Percentiles rank a stretch among this genome's conserved stretches.
Evolutionary conservation across 257 asterid genomes (phyloP).

Genomic region (Gentiana dahurica): DNA sequence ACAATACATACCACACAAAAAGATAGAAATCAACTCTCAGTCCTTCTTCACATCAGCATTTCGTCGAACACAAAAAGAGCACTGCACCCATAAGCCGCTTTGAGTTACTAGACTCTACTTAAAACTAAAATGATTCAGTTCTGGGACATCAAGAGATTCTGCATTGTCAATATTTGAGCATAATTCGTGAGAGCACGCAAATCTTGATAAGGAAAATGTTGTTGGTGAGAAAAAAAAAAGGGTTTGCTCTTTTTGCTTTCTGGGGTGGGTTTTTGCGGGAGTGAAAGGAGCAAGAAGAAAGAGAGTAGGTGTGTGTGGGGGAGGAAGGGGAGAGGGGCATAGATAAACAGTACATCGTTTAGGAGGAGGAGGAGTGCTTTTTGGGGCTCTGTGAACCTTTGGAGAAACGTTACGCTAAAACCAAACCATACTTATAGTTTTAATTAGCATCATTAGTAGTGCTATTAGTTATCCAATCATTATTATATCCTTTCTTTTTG

Average conservation of each 20-base stretch:
- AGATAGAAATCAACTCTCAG: slow-evolving; percentile 10
- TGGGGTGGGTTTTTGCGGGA: slow-evolving; percentile 10
- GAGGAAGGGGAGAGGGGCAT: slow-evolving; percentile 29
- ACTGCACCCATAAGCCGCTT: slow-evolving; percentile 36
- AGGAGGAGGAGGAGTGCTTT: slow-evolving; percentile 14
- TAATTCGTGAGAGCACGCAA: slow-evolving; percentile 1
- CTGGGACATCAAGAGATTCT: slow-evolving; percentile 26
- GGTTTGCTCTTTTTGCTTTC: slow-evolving; percentile 20
- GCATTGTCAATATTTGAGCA: slow-evolving; percentile 23
- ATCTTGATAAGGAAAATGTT: slow-evolving; percentile 13
- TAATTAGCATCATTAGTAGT: slow-evolving; percentile 22
- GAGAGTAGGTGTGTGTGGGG: slow-evolving; percentile 10
- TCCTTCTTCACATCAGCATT: slow-evolving; percentile 44
- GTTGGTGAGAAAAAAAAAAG: slow-evolving; percentile 6
- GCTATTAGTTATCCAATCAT: slow-evolving; percentile 13
- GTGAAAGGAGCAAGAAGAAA: slow-evolving; percentile 18
- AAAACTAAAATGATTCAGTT: slow-evolving; percentile 28
- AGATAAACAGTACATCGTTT: slow-evolving; percentile 22
- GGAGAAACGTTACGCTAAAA: slow-evolving; percentile 41
- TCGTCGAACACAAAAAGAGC: slow-evolving; percentile 8
- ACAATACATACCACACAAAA: slow-evolving; percentile 12
- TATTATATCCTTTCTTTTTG: slow-evolving; percentile 2
- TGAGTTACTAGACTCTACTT: slow-evolving; percentile 30
- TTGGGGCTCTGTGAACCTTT: slow-evolving; percentile 52
- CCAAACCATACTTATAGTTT: slow-evolving; percentile 18